A percentile compares a stretch with the other conserved stretches of the same genome.
phyloP scores from a whole-genome alignment of 306 rosid genomes.

The Vigna trinervia region DNA sequence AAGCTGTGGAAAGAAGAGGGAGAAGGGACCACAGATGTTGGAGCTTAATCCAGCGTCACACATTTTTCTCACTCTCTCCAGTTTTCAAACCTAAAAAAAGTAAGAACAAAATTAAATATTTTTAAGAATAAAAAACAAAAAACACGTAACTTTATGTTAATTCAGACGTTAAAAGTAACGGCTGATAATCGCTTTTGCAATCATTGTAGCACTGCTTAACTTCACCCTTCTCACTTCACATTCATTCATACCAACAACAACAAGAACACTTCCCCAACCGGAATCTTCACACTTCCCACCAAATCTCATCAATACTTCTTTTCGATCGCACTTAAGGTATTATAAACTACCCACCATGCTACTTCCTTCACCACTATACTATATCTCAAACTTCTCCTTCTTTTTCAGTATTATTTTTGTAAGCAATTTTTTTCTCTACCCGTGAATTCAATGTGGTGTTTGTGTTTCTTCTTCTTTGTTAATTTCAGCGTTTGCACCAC shows the following conservation, averaged over 20 bases:
- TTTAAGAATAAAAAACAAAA: neutral
- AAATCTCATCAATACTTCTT: conserved; percentile 21
- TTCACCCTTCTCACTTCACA: conserved; percentile 21
- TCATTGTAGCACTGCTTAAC: conserved; percentile 38
- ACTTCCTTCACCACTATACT: neutral
- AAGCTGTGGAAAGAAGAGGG: conserved; percentile 1
- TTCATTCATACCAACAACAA: conserved; percentile 6
- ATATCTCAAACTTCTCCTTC: neutral
- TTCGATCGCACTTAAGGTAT: conserved; percentile 29
- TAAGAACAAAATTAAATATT: neutral
- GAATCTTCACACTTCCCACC: conserved; percentile 22
- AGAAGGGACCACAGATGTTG: conserved; percentile 46
- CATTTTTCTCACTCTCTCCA: conserved; percentile 5
- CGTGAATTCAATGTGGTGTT: neutral
- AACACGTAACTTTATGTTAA: conserved; percentile 38
- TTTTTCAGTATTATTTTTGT: neutral
- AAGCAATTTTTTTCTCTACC: neutral
- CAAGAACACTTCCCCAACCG: neutral
- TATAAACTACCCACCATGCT: conserved; percentile 13
- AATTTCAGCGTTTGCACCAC: neutral
- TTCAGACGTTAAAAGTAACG: conserved; percentile 48
- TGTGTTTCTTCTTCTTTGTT: neutral
- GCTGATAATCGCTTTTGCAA: conserved; percentile 37
- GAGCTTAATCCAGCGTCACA: conserved; percentile 39
- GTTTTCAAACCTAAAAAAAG: conserved; percentile 5